Evolutionary conservation across 208 protist species (phyloP).

Genomic region (Naegleria fowleri): DNA sequence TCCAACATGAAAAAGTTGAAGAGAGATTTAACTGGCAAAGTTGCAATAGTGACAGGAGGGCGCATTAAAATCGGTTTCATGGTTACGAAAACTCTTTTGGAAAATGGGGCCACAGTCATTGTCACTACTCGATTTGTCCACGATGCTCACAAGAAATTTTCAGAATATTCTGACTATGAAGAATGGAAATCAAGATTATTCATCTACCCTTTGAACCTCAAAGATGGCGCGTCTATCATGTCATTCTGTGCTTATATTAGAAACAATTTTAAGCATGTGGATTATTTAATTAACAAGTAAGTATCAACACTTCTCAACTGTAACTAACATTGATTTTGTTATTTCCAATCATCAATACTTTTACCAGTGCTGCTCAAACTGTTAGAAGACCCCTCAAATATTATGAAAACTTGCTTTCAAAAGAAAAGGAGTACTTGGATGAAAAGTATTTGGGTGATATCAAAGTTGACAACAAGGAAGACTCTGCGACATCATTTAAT

Average conservation of each 20-base stretch:
- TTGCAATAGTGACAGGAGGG: conserved; percentile 39
- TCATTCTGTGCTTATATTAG: conserved; percentile 37
- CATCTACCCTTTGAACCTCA: conserved; percentile 58
- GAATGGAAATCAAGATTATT: conserved; percentile 50
- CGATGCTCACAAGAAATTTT: neutral
- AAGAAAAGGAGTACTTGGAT: neutral
- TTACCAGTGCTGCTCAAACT: conserved; percentile 72
- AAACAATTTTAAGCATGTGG: conserved; percentile 20
- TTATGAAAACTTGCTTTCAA: conserved; percentile 44
- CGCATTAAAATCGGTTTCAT: conserved; percentile 86
- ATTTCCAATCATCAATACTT: too few relatives aligned
- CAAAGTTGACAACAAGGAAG: neutral
- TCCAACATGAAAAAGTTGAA: neutral
- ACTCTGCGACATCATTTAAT: too few relatives aligned
- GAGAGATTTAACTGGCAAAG: conserved; percentile 36
- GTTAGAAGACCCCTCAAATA: conserved; percentile 52
- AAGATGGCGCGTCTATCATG: conserved; percentile 48
- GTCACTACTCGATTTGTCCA: conserved; percentile 75
- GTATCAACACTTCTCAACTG: neutral
- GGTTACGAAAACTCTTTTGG: conserved; percentile 71
- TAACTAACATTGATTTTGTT: neutral
- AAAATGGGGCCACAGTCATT: conserved; percentile 68
- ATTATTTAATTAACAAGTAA: conserved; percentile 46
- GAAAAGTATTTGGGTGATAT: neutral
- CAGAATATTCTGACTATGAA: conserved; percentile 46